Evolutionary conservation across 768 basidiomycete genomes (phyloP), one percentile per base, ranked within the genome.

Genomic region (Infundibulicybe gibba): DNA sequence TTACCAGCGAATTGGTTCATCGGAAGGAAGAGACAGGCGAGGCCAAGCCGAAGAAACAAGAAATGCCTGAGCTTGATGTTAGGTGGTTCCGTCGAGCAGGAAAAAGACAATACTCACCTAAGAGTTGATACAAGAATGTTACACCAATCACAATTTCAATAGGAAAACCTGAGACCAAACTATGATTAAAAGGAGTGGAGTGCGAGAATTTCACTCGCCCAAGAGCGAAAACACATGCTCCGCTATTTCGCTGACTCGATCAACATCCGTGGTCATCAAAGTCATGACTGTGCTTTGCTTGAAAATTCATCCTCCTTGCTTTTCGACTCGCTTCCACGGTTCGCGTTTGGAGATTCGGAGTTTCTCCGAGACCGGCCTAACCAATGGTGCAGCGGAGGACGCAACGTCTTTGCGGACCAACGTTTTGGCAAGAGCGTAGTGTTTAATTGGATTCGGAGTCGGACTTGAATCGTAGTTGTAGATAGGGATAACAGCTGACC

Each of bases 181-280:
- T 40, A 20, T 33, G 14, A 20, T 6, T 11, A n/a, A 17, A 12
- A 33, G 34, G 17, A 16, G 15, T 20, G 20, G 9, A 30, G n/a
- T n/a, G 16, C 15, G 13, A 16, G 15, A 52, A 50, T 33, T 15
- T 15, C 13, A 58, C 77, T 41, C 51, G 85, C 87, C 86, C 44
- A 91, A 72, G 33, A 91, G 75, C 1, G 85, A 70, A 59, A 87
- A 90, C 44, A 86, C 54, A 60, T 91, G 86, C 81, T 81, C 88
- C 1, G 82, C 67, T 57, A 94, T 90, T 43, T 94, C 90, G 61
- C 85, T 83, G 51, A 94, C 85, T 45, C 93, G 78, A 61, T 94
- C 91, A 21, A 94, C 90, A 54, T 97, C 93, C 5, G 91, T 93
- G 5, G 93, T 94, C 89, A 95, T 94, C 21, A 95, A 77, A 2